A percentile compares a stretch with the other conserved stretches of the same genome.
Evolutionary conservation across 352 stramenopile species (phyloP).

Genomic region (Globisporangium spinosum): DNA sequence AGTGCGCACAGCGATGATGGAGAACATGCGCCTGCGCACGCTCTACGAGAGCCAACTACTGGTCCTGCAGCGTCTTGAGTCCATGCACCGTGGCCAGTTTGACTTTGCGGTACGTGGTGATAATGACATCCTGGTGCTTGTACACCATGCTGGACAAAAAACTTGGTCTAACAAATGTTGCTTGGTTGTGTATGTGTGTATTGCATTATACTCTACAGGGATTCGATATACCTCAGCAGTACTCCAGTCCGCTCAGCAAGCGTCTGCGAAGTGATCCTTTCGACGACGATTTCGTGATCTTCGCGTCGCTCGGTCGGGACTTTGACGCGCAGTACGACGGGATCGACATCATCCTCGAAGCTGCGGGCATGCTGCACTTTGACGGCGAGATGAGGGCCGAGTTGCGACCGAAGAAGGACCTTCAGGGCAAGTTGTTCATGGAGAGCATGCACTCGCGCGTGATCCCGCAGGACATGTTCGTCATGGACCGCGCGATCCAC

Average conservation of each 20-base stretch:
- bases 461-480: conserved; percentile 1
- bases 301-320: conserved; percentile 27
- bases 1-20: conserved; percentile 24
- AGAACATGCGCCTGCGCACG: conserved; percentile 30
- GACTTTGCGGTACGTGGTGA: not conserved
- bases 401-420: not conserved
- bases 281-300: conserved; percentile 20
- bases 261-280: conserved; percentile 1
- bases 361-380: conserved; percentile 22
- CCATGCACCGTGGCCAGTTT: conserved; percentile 22
- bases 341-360: conserved; percentile 24
- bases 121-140: not conserved
- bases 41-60: conserved; percentile 35
- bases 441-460: conserved; percentile 12
- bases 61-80: conserved; percentile 31
- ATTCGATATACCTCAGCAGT: not conserved
- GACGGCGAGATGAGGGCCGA: conserved; percentile 18
- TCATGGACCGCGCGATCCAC: not conserved
- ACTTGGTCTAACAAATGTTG: not conserved
- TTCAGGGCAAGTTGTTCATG: conserved; percentile 22
- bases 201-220: not conserved
- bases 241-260: conserved; percentile 1
- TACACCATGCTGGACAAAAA: not conserved
- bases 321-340: conserved; percentile 29
- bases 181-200: not conserved